Base-by-base conservation (phyloP, 495 filamentous ascomycete species). In the Friedmanniomyces simplex region DNA sequence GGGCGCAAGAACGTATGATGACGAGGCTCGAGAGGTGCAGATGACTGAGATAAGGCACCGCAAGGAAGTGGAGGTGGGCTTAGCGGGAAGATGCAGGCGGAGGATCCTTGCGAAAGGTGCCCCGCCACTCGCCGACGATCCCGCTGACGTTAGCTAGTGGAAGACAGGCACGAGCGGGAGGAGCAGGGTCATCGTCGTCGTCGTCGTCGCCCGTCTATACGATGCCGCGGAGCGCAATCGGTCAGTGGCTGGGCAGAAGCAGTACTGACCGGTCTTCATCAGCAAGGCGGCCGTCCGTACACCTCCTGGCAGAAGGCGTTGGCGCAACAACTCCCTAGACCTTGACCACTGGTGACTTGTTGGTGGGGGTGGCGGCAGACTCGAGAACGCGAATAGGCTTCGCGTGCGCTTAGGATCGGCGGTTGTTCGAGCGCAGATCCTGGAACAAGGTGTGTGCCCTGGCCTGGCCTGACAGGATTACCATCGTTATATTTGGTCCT, bases 21-120 rank as follows among this genome's bases (percentile, higher is more conserved):
- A 59, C 49, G 49, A 59, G 57, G 55, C 49, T 53, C n/a, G 49
- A 36, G 6, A 48, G 20, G 57, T 36, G 57, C 58, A 26, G 47
- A 55, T 50, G 58, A 50, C 51, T 43, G 47, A 59, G 51, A 54
- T 54, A 54, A 54, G 51, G 51, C 51, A 58, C 16, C 25, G 10
- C 28, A 26, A 28, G 20, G 36, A 59, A 18, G 28, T 22, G 41
- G 25, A 21, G 36, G 22, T 47, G 50, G 51, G 36, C 34, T 53
- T 37, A 59, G 47, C 51, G 36, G n/a, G 18, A 20, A 11, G 18
- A 16, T 43, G 39, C 39, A 43, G 42, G 43, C 18, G 43, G 43
- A 1, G 43, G 43, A 22, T 30, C 21, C 25, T 25, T 50, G 54
- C 26, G 26, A 24, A 28, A 12, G 20, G 11, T 37, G 37, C 20